Base-by-base conservation (phyloP, 306 rosid genomes). In the Rubus idaeus region DNA sequence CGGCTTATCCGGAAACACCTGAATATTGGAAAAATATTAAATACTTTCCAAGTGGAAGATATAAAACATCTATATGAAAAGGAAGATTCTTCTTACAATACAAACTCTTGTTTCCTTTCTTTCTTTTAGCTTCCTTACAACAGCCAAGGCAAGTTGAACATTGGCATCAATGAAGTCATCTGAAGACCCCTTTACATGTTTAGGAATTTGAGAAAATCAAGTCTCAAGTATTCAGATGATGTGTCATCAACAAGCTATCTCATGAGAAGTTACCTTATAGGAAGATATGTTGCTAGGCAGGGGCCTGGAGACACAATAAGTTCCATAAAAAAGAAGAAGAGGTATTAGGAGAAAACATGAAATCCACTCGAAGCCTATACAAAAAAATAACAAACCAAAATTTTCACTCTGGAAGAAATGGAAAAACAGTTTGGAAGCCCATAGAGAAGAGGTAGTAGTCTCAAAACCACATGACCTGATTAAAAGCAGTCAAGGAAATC, bases 131-230 rank as follows among this genome's bases (percentile, higher is more conserved):
- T 90, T 94, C 83, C 86, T 88, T 21, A 91, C 96, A 79, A 94
- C 90, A 79, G 98, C 88, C 87, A 94, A 86, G 62, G 86, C 95
- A 73, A 94, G 89, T 85, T 94, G 98, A 85, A 92, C 83, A 81
- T 94, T 94, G 76, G 98, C 97, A 85, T 94, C 98, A 79, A 84
- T 94, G 93, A 90, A 94, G 14, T 92, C 98, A 94, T 94, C 98
- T 92, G 98, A 94, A 87, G 98, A 94, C 81, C 98, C 97, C 98
- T 94, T 92, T 88, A 90, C 88, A 91, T 60, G 87, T 94, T 89
- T 91, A 90, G 91, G 87, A 91, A 89, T 89, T 87, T 83, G 85
- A 87, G 91, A 89, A 84, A 88, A 94, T 91, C 87, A 91, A 80
- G 83, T 84, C 80, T 78, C 69, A 63, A 55, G 69, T 72, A 81